A percentile compares a stretch with the other conserved stretches of the same genome.
Evolutionary conservation across 441 rosid genomes (phyloP).

Genomic region (Aquilaria agallochum): DNA sequence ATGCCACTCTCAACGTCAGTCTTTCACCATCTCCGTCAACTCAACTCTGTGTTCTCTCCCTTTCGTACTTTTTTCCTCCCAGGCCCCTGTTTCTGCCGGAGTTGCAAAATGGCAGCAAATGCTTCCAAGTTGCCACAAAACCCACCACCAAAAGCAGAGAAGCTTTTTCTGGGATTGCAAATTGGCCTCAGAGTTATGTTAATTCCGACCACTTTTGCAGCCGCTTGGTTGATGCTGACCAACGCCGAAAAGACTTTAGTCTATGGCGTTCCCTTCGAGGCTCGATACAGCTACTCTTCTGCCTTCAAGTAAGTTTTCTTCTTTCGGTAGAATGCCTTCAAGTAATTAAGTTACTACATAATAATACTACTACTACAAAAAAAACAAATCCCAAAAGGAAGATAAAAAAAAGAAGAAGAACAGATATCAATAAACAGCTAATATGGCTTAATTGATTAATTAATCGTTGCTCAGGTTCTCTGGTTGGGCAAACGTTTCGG

Average conservation of each 20-base stretch:
- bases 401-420: no score
- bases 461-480: conserved; percentile 17
- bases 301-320: conserved; percentile 25
- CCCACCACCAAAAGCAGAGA: conserved; percentile 12
- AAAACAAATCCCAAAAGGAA: no score
- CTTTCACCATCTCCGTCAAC: no score
- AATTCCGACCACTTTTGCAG: conserved; percentile 28
- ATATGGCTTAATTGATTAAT: no score
- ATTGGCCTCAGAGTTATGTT: conserved; percentile 23
- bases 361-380: no score
- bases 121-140: conserved; percentile 18
- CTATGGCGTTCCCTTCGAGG: conserved; percentile 24
- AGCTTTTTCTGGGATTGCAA: conserved; percentile 17
- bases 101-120: conserved; percentile 12
- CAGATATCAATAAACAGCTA: no score
- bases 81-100: not conserved
- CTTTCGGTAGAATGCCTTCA: no score
- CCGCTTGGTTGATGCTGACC: conserved; percentile 28
- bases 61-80: not conserved
- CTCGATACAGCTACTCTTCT: conserved; percentile 35
- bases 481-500: conserved; percentile 32
- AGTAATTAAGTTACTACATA: no score
- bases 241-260: conserved; percentile 24
- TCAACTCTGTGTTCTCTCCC: not conserved
- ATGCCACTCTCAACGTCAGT: no score